Evolutionary conservation across 495 filamentous ascomycete species (phyloP).

Genomic region (Hypoxylon crocopeplum): DNA sequence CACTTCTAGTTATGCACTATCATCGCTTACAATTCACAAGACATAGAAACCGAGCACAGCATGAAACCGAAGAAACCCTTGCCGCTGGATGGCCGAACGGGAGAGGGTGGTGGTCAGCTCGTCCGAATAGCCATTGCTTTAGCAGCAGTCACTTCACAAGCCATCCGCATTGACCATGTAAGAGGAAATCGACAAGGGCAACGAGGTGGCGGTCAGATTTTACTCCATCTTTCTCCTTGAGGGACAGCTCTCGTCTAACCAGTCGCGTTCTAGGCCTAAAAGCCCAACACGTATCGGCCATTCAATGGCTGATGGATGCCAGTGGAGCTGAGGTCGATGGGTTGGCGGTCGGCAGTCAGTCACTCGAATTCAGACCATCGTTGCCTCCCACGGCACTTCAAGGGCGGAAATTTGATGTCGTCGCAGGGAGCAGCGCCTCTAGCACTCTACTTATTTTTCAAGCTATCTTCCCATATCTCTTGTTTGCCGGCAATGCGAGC

Average conservation of each 20-base stretch:
- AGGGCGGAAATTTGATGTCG: slow-evolving; percentile 51
- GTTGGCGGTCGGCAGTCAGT: slow-evolving; percentile 60
- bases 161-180: slow-evolving; percentile 72
- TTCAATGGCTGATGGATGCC: slow-evolving; percentile 68
- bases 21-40: too few species aligned
- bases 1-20: too few species aligned
- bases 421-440: slow-evolving; percentile 49
- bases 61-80: slow-evolving; percentile 34
- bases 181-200: slow-evolving; percentile 66
- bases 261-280: slow-evolving; percentile 66
- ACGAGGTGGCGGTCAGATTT: slow-evolving; percentile 48
- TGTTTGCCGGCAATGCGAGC: slow-evolving; percentile 60
- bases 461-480: slow-evolving; percentile 78
- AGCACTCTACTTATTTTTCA: slow-evolving; percentile 79
- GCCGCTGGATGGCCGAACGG: slow-evolving; percentile 69
- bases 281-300: slow-evolving; percentile 73
- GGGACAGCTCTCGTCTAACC: slow-evolving; percentile 7
- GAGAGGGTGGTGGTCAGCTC: slow-evolving; percentile 87
- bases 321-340: slow-evolving; percentile 66
- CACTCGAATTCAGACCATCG: slow-evolving; percentile 58
- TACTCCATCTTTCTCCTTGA: background rate
- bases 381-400: slow-evolving; percentile 46
- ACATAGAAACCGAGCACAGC: too few species aligned
- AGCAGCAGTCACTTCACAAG: slow-evolving; percentile 67
- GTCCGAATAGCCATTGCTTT: slow-evolving; percentile 74